Evolutionary conservation across 192 early-diverging fungal genomes (phyloP), one percentile per base, ranked within the genome.

Genomic region (Gamsiella multidivaricata): DNA sequence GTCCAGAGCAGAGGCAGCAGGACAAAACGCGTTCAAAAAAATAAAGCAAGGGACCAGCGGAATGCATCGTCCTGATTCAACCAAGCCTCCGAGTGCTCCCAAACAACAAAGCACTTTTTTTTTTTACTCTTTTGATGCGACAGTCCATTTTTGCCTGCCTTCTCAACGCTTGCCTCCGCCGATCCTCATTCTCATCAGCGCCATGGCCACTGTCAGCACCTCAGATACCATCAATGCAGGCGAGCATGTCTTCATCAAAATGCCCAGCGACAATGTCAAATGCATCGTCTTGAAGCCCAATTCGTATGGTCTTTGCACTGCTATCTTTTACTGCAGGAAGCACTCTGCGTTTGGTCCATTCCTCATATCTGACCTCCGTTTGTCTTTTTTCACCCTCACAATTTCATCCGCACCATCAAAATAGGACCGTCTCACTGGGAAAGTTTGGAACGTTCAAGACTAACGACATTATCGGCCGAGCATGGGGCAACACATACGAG

Each of bases 381-480:
- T n/a, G n/a, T n/a, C n/a, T n/a, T n/a, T n/a, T n/a, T n/a, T 39
- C 37, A 12, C 12, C 12, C 37, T 39, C 37, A 39, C 37, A 23
- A 39, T n/a, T n/a, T n/a, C n/a, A n/a, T n/a, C n/a, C n/a, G n/a
- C n/a, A n/a, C n/a, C n/a, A 41, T 25, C 5, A 10, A 9, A 26
- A 58, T 61, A 88, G 85, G 7, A 84, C 70, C 6, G 70, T 93
- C n/a, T 83, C 84, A 14, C 74, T 98, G 33, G 97, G 97, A 54
- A 98, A 97, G 80, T 97, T 98, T 85, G 97, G 97, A 34, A 84
- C 84, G 32, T 96, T 97, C 82, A 71, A 87, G 56, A 86, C 88
- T 11, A 85, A 91, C 65, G 91, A 88, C 61, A 82, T 98, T 20
- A 91, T 98, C 54, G 97, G 94, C 3, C 81, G 87, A 41, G 86